A percentile compares a stretch with the other conserved stretches of the same genome.
Evolutionary conservation across 1,284 basidiomycete species (phyloP).

Genomic region (Dichomitus squalens): DNA sequence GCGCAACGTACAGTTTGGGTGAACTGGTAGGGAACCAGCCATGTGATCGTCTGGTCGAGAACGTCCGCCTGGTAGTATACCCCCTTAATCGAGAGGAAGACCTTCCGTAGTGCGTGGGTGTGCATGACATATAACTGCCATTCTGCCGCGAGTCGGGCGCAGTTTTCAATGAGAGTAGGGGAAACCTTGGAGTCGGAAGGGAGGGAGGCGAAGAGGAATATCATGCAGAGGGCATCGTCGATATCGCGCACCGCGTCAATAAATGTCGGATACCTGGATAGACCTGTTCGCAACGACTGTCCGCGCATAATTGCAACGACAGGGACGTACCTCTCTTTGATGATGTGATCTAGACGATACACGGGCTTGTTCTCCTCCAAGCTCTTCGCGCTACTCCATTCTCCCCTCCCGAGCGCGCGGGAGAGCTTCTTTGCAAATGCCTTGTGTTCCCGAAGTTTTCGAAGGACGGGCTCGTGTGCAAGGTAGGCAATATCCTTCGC

Average conservation of each 20-base stretch:
- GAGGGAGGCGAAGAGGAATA: constrained; percentile 89
- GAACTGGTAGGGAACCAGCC: constrained; percentile 98
- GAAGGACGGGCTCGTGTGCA: constrained; percentile 95
- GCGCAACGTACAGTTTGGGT: constrained; percentile 80
- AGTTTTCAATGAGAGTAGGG: constrained; percentile 87
- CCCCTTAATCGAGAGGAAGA: constrained; percentile 98
- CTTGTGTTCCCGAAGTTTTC: constrained; percentile 96
- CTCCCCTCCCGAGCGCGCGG: constrained; percentile 89
- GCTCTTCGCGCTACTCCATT: constrained; percentile 95
- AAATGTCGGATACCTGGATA: constrained; percentile 91
- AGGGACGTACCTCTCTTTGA: constrained; percentile 86
- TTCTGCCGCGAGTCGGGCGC: constrained; percentile 85
- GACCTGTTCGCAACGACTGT: neutral
- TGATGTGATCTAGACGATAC: constrained; percentile 92
- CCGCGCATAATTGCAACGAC: neutral
- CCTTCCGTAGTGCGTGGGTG: constrained; percentile 83
- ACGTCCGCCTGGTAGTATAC: constrained; percentile 98
- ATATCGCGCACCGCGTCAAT: constrained; percentile 95
- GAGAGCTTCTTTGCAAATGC: constrained; percentile 98
- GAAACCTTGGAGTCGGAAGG: constrained; percentile 85
- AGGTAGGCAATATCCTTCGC: constrained; percentile 98
- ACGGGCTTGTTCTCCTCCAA: constrained; percentile 91
- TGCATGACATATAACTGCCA: constrained; percentile 98
- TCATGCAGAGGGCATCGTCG: constrained; percentile 96
- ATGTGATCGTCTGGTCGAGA: constrained; percentile 91